Evolutionary conservation across 2,329 filamentous ascomycete species (phyloP), one percentile per base, ranked within the genome.

Genomic region (Ceratocystis albifundus): DNA sequence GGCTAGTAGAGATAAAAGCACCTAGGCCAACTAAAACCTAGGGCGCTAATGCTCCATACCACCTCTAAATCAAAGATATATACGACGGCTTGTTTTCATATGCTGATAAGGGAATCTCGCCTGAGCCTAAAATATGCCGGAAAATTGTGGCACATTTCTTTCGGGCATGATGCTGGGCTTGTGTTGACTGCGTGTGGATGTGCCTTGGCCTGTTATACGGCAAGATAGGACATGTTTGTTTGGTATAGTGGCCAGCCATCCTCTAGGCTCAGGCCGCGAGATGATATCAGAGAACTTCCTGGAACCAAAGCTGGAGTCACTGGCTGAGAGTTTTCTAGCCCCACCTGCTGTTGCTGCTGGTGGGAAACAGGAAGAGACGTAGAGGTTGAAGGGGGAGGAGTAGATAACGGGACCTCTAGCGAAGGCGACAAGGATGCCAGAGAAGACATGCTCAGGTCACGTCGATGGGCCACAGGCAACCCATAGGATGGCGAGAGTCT

Each of bases 241-340:
- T 46, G 50, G 5, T 59, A 65, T 15, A 57, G 17, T 20, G 32
- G 10, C 64, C 64, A 65, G n/a, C 12, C 20, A 32, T 61, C 53
- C 4, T 22, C 36, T 22, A 65, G 10, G 7, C n/a, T 59, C 55
- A 32, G 3, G 17, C 25, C 30, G 28, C 30, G 41, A 10, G 64
- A 59, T 44, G 48, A 22, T 7, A 17, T 10, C 3, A 30, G 55
- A 15, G 30, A n/a, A 36, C 36, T 28, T 15, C 25, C 55, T 20
- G 55, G 15, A 36, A 59, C n/a, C 30, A 32, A 36, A 12, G 7
- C 55, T 4, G 55, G 28, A 32, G 25, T 59, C 55, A 59, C 12
- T 5, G 55, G 55, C 25, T 36, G 28, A 6, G 55, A 36, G n/a
- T 15, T 8, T 8, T 10, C 22, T 36, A 36, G 15, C 32, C 55